A percentile compares a stretch with the other conserved stretches of the same genome.
Conservation (phyloP, 192 early-diverging fungal species). For the Gigaspora rosea region DNA sequence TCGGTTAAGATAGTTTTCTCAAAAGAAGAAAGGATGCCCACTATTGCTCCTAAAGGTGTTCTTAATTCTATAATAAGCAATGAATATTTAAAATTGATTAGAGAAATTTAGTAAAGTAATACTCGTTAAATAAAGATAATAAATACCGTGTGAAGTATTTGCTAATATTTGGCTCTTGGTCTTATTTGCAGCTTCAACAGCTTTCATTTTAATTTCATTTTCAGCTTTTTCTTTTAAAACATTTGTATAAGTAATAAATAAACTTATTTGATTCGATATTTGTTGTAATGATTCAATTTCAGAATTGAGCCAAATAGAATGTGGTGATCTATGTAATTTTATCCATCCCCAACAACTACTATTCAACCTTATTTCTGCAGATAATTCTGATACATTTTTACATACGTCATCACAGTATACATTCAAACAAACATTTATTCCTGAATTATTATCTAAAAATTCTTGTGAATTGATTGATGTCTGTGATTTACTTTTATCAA, state of each 20-base stretch:
- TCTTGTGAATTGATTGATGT: too few species aligned
- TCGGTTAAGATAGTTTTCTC: conserved; percentile 43
- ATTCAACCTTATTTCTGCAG: too few species aligned
- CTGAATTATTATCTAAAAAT: too few species aligned
- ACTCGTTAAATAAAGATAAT: neutral
- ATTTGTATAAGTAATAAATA: conserved; percentile 41
- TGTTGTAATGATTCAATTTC: conserved; percentile 27
- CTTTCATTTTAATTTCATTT: too few species aligned
- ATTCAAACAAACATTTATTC: too few species aligned
- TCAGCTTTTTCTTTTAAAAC: neutral
- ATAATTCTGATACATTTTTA: too few species aligned
- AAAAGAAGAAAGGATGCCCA: conserved; percentile 43
- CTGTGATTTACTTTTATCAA: too few species aligned
- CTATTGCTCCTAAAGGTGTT: conserved; percentile 42
- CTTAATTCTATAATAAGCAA: conserved; percentile 11
- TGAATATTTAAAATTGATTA: neutral
- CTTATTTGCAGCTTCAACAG: too few species aligned
- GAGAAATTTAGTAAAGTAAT: neutral
- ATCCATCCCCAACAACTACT: too few species aligned
- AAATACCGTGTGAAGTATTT: conserved; percentile 29
- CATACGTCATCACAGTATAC: too few species aligned
- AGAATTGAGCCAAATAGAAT: conserved; percentile 35
- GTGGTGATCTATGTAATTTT: too few species aligned
- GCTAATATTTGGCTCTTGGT: too few species aligned
- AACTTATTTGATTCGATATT: conserved; percentile 39